Conservation (phyloP, 306 rosid species). For the Dalbergia cultrata region DNA sequence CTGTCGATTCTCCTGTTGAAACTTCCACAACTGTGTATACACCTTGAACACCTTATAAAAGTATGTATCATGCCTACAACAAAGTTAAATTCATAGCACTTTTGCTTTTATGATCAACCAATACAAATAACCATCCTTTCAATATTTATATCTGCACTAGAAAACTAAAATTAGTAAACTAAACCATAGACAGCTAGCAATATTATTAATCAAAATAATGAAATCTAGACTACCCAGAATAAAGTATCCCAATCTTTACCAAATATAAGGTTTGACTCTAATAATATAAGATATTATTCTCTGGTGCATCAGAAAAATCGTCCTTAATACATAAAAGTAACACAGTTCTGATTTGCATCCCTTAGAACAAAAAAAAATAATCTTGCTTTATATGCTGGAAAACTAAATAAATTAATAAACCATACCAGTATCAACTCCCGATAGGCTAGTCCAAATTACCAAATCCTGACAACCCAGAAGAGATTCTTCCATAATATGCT, state of each 20-base stretch:
- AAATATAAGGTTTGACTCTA: neutral
- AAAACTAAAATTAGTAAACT: neutral
- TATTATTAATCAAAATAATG: slow-evolving; percentile 3
- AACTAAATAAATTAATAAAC: too few species aligned
- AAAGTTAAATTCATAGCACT: slow-evolving; percentile 26
- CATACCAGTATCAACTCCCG: too few species aligned
- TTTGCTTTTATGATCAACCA: slow-evolving; percentile 8
- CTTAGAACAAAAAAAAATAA: too few species aligned
- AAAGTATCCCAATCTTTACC: neutral
- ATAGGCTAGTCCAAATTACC: too few species aligned
- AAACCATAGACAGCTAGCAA: slow-evolving; percentile 1
- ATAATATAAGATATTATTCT: neutral
- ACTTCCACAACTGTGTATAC: slow-evolving; percentile 93
- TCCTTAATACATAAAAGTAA: neutral
- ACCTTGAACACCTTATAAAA: slow-evolving; percentile 93
- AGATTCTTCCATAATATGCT: too few species aligned
- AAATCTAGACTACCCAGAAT: neutral
- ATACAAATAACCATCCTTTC: neutral
- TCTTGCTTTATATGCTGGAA: too few species aligned
- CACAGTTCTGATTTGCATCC: neutral
- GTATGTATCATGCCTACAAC: slow-evolving; percentile 77
- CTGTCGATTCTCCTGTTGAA: slow-evolving; percentile 93
- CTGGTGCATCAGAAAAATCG: too few species aligned
- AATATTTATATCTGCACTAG: neutral
- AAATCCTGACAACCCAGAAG: too few species aligned